Evolutionary conservation across 352 stramenopile genomes (phyloP).

Genomic region (Globisporangium parvum): DNA sequence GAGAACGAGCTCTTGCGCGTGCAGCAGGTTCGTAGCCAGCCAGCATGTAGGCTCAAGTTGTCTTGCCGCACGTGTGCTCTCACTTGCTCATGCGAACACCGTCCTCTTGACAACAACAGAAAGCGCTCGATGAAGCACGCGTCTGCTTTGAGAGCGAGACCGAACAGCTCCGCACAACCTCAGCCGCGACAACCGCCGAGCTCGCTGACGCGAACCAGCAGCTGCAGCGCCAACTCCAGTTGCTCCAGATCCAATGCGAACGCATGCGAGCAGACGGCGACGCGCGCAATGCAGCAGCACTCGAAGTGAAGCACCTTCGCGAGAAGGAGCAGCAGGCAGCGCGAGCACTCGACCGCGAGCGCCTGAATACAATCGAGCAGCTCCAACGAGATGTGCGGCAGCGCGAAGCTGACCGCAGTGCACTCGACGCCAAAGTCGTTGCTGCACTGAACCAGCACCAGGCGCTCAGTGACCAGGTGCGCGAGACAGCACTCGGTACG

Average conservation of each 20-base stretch:
- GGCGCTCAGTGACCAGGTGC: conserved; percentile 14
- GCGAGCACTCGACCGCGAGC: conserved; percentile 15
- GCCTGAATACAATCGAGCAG: conserved; percentile 22
- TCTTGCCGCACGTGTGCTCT: neutral
- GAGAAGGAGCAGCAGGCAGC: conserved; percentile 33
- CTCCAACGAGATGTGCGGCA: conserved; percentile 25
- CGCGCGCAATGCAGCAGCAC: conserved; percentile 19
- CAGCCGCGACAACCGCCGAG: conserved; percentile 11
- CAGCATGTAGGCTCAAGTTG: too few relatives aligned
- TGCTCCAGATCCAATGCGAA: conserved; percentile 32
- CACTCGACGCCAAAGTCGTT: conserved; percentile 22
- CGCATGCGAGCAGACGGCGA: conserved; percentile 33
- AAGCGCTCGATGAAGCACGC: conserved; percentile 12
- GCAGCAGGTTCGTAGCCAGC: conserved; percentile 21
- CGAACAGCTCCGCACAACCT: conserved; percentile 24
- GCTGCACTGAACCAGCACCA: conserved; percentile 21
- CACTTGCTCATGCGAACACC: neutral
- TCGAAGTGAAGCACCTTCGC: conserved; percentile 31
- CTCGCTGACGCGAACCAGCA: conserved; percentile 29
- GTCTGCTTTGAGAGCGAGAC: conserved; percentile 19
- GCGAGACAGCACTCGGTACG: neutral
- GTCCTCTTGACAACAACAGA: neutral
- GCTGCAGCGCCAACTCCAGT: conserved; percentile 29
- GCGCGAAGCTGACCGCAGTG: conserved; percentile 16
- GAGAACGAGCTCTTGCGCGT: conserved; percentile 41